phyloP scores from a whole-genome alignment of 2,329 filamentous ascomycete species.

The Talaromyces sp. region DNA sequence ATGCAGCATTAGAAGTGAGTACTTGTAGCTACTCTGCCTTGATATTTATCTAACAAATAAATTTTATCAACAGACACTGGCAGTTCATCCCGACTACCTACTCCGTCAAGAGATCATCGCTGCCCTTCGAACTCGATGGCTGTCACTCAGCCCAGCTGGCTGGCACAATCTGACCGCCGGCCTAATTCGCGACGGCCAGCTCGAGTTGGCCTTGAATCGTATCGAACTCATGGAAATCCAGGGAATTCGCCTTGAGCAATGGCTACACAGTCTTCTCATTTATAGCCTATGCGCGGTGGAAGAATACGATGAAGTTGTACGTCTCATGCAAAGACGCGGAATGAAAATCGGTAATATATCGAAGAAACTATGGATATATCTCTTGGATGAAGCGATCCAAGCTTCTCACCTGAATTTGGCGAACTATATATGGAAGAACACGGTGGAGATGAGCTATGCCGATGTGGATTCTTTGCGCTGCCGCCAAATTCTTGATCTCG shows the following conservation, averaged over 20 bases:
- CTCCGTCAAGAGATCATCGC: slow-evolving; percentile 66
- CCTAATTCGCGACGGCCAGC: slow-evolving; percentile 72
- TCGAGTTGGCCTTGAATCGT: slow-evolving; percentile 70
- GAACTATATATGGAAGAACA: slow-evolving; percentile 64
- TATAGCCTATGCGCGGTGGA: slow-evolving; percentile 66
- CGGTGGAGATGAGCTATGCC: slow-evolving; percentile 55
- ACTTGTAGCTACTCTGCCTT: not conserved
- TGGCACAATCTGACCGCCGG: slow-evolving; percentile 66
- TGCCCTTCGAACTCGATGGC: slow-evolving; percentile 63
- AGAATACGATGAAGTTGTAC: slow-evolving; percentile 72
- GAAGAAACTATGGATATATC: slow-evolving; percentile 60
- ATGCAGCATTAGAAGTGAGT: slow-evolving; percentile 62
- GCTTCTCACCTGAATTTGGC: slow-evolving; percentile 60
- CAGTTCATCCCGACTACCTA: slow-evolving; percentile 80
- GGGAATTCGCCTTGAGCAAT: slow-evolving; percentile 54
- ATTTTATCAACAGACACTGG: slow-evolving; percentile 52
- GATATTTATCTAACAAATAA: not conserved
- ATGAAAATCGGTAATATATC: slow-evolving; percentile 45
- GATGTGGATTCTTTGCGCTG: slow-evolving; percentile 61
- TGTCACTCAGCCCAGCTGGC: slow-evolving; percentile 56
- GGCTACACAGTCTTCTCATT: slow-evolving; percentile 75
- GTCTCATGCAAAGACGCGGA: slow-evolving; percentile 58
- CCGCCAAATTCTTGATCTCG: slow-evolving; percentile 65
- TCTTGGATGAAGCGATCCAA: slow-evolving; percentile 70
- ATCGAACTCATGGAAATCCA: slow-evolving; percentile 62